Base-by-base conservation (phyloP, 2,329 filamentous ascomycete species). In the Dothiorella sarmentorum region DNA sequence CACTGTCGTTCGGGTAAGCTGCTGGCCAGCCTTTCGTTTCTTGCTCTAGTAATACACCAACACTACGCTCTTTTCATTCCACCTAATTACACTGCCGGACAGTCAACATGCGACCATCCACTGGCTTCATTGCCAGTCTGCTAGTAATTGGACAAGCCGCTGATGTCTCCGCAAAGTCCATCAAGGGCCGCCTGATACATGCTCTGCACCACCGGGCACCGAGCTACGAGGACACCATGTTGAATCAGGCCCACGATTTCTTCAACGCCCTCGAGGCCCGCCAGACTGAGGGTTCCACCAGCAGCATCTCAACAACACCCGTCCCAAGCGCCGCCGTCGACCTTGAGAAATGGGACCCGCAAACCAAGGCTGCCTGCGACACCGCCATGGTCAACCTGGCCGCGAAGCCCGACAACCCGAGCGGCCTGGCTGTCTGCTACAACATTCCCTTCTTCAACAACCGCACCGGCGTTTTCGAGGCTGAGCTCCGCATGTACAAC, bases 381-480 rank as follows among this genome's bases (percentile, higher is more conserved):
- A 66, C 74, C 20, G 79, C 82, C 7, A 77, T 94, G 17, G 70
- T 72, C 2, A 69, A 73, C 24, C 77, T 91, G 49, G 76, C 77
- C 13, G 75, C 73, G 10, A 76, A 80, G 61, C 82, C 85, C 40
- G 81, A 82, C 22, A 93, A 92, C 64, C 88, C 88, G 4, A 87
- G 88, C 9, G 90, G 90, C 52, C 83, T 90, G 47, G 87, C 87
- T 60, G 83, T 90, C 47, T 95, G 90, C 80, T 94, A 93, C 76
- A 95, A 94, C 70, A 73, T 95, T 22, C 85, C 87, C 0, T 84
- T 83, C 37, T 80, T 91, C 59, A 82, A 93, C 74, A 84, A 82
- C 65, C 72, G 73, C 4, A 85, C 82, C 0, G 89, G 89, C 27
- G 76, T 85, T 15, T 94, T 94, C 69, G 83, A 89, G 72, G 89